Evolutionary conservation across 169 alveolate genomes (phyloP), one percentile per base, ranked within the genome.

Genomic region (Cryptosporidium felis): DNA sequence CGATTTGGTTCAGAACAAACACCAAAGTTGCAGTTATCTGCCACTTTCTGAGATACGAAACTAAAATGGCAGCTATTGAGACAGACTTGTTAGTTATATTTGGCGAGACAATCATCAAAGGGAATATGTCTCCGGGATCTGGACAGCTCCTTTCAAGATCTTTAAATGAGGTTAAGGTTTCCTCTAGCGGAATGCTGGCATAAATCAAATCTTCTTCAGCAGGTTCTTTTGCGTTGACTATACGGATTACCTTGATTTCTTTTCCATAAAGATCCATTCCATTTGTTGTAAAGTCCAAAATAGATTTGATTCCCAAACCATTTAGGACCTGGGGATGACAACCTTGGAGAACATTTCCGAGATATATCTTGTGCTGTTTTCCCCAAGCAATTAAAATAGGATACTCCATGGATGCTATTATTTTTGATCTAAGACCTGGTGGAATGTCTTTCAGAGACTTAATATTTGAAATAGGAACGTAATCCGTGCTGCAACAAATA

Each of bases 271-370:
- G 14, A 6, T 30, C 23, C 2, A 74, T 53, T 53, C 21, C 34
- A n/a, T 74, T 74, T 49, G 85, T 51, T 6, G 85, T 74, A 9
- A 53, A 49, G 23, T 74, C 85, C 60, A 74, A n/a, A 12, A 74
- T 58, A 0, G 85, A 53, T 53, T 74, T 74, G 1, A 74, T 74
- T 23, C 30, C 61, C 30, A 74, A 23, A 38, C 46, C 18, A 23
- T 53, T 53, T 40, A 56, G 38, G 12, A 74, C 56, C 45, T 74
- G 60, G 1, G 85, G 85, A 56, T 74, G 85, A 38, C 67, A 53
- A 32, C 85, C 66, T 34, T 74, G 85, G 9, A 74, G n/a, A 5
- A 74, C 58, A 74, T 74, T 74, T 51, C 47, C 85, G 16, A 74
- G 53, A 56, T 74, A 74, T 40, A 74, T 74, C 14, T 53, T 74